A percentile compares a stretch with the other conserved stretches of the same genome.
These are phyloP conservation scores for Reutealis trisperma DNA, from an alignment of 345 rosid species.

Conservation along the genomic window DNA sequence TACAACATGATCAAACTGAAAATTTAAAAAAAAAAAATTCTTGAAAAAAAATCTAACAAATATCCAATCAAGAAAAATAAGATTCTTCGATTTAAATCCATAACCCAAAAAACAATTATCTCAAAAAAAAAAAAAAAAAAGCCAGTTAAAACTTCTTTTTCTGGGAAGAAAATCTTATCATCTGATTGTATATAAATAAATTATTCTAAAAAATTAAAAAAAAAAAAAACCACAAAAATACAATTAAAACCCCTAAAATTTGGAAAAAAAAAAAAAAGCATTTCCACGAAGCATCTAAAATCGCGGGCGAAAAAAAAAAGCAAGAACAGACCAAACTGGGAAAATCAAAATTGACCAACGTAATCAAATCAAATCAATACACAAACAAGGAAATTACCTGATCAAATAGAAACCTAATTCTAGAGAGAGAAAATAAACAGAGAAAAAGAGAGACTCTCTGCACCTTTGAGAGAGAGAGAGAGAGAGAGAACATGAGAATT, in stretches of 20 bases:
- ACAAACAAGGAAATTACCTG: conserved; percentile 5
- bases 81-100: neutral
- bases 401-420: neutral
- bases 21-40: too few relatives aligned
- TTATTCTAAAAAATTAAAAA: neutral
- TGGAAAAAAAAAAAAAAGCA: neutral
- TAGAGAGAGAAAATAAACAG: neutral
- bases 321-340: conserved; percentile 8
- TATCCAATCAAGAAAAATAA: neutral
- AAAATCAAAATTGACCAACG: neutral
- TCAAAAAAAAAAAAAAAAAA: neutral
- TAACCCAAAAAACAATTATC: neutral
- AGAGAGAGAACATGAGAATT: neutral
- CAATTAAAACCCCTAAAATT: neutral
- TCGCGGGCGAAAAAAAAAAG: neutral
- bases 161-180: neutral
- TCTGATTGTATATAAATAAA: neutral
- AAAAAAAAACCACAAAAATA: neutral
- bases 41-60: neutral
- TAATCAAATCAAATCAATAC: neutral
- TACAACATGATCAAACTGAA: neutral
- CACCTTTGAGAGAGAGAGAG: neutral
- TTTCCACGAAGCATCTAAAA: neutral
- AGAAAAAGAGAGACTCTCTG: neutral
- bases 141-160: neutral